A percentile compares a stretch with the other conserved stretches of the same genome.
Conservation (phyloP, 225 moss, liverwort and hornwort genomes). For the Sphagnum contortum region DNA sequence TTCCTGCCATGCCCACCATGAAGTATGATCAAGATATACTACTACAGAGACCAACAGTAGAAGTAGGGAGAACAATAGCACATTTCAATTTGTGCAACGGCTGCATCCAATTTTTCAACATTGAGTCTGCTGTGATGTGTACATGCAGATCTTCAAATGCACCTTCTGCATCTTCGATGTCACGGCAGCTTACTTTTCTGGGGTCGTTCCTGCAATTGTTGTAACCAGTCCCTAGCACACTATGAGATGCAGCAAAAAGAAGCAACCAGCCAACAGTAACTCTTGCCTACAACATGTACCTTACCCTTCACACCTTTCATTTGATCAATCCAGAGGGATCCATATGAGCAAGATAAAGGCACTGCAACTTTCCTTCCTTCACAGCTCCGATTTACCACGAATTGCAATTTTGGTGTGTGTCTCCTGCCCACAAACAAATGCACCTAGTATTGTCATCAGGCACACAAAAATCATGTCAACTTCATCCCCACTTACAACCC, state of each 20-base stretch:
- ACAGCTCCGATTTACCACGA: constrained; percentile 68
- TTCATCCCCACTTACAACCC: too few relatives aligned
- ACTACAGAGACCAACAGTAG: constrained; percentile 73
- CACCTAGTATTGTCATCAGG: background rate
- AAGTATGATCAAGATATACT: constrained; percentile 21
- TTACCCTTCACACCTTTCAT: background rate
- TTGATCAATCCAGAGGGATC: background rate
- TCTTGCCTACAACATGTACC: too few relatives aligned
- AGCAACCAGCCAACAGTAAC: too few relatives aligned
- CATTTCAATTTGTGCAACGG: constrained; percentile 65
- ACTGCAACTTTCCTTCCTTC: constrained; percentile 80
- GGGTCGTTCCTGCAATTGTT: constrained; percentile 22
- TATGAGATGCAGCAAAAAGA: too few relatives aligned
- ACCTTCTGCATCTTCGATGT: constrained; percentile 59
- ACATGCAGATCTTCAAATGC: constrained; percentile 82
- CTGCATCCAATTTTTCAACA: constrained; percentile 81
- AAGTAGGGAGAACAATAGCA: too few relatives aligned
- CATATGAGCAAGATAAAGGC: background rate
- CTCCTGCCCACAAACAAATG: constrained; percentile 27
- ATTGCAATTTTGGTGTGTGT: constrained; percentile 86
- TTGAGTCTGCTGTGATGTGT: constrained; percentile 62
- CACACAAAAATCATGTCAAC: too few relatives aligned
- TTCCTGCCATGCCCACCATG: constrained; percentile 24
- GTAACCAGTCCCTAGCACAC: background rate
- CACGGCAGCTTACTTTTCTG: constrained; percentile 40